Base-by-base conservation (phyloP, 768 basidiomycete genomes). In the Hygrocybe coccinea region DNA sequence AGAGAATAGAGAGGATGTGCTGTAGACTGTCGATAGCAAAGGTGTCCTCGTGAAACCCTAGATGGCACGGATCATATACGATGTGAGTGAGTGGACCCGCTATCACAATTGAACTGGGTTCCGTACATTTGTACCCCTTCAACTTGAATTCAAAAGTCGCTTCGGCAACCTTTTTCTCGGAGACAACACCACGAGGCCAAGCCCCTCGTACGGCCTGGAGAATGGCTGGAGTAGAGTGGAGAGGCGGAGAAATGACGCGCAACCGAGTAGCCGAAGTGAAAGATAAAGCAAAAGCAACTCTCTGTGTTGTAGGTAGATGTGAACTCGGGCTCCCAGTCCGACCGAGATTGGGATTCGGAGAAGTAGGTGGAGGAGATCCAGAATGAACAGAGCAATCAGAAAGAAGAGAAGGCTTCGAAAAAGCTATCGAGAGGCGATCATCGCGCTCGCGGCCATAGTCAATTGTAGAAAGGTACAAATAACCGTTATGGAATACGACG, bases 371-470 rank as follows among this genome's bases (percentile, higher is more conserved):
- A 35, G 77, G 65, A 12, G 76, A 72, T 8, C 61, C 57, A 1
- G 69, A 60, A 29, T 67, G 67, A 54, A 36, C 35, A 5, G 71
- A 71, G 25, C 61, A 36, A 3, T 70, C 51, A 14, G 67, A 60
- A 5, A 66, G 56, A n/a, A 67, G 60, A 14, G 56, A 60, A 39
- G 82, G 76, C 55, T 76, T 81, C 14, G 86, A 85, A 68, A 90
- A 90, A 17, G 85, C 78, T 63, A 90, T 78, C 50, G 82, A 80
- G 8, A 90, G 65, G 39, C 84, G 80, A 69, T 90, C 88, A 61
- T 89, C 89, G 41, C 72, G 75, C 67, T 90, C 88, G 54, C 86
- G 78, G 33, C 87, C 89, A 66, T 89, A 90, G 70, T 89, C 87
- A 58, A 90, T 74, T 41, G 79, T 79, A 19, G 87, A 87, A 8